Evolutionary conservation across 306 rosid species (phyloP).

Genomic region (Cucurbita ficifolia): DNA sequence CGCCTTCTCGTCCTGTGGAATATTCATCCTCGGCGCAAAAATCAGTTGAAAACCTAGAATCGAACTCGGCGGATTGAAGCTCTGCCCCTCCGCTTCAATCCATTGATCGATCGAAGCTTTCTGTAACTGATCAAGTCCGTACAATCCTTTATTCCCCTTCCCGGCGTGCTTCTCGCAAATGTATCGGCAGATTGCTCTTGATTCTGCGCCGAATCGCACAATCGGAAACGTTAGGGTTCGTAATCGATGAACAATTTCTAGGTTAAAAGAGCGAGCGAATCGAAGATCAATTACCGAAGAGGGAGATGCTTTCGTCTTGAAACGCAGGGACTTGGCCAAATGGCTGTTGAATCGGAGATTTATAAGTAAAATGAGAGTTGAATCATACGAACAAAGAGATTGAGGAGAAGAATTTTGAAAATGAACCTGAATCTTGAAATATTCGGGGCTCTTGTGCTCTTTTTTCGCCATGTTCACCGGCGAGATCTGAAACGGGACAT

Average conservation of each 20-base stretch:
- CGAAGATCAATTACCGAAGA: conserved; percentile 36
- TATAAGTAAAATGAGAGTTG: neutral
- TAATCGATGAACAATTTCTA: neutral
- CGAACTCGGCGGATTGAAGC: conserved; percentile 59
- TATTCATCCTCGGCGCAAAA: conserved; percentile 70
- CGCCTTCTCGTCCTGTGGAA: conserved; percentile 36
- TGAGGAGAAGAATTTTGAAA: neutral
- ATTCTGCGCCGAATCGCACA: conserved; percentile 24
- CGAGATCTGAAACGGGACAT: conserved; percentile 40
- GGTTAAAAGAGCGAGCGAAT: neutral
- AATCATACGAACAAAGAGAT: neutral
- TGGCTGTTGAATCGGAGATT: conserved; percentile 26
- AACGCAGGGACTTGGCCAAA: conserved; percentile 90
- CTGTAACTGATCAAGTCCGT: conserved; percentile 44
- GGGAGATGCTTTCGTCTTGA: conserved; percentile 43
- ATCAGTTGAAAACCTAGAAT: conserved; percentile 62
- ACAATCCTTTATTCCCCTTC: conserved; percentile 46
- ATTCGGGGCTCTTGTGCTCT: conserved; percentile 63
- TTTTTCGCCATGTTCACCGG: conserved; percentile 68
- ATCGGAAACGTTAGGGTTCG: neutral
- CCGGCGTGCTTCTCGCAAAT: conserved; percentile 46
- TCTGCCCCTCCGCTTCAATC: conserved; percentile 74
- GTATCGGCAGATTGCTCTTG: conserved; percentile 76
- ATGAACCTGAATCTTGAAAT: conserved; percentile 49
- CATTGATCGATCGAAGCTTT: conserved; percentile 77